phyloP scores from a whole-genome alignment of 495 filamentous ascomycete genomes.

The Talaromyces nanjingensis region DNA sequence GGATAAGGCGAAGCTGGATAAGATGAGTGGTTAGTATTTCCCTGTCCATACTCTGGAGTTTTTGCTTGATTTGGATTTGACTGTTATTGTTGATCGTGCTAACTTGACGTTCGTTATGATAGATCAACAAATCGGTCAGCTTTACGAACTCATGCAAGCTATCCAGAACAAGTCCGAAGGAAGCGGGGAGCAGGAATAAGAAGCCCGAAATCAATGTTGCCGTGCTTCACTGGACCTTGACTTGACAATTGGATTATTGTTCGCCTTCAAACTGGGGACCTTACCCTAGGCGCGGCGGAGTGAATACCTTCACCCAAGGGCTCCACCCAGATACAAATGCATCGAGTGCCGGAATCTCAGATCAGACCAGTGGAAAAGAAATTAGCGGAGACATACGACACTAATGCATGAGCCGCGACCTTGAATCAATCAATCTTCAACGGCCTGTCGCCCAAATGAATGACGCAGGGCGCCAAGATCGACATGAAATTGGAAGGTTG shows the following conservation, averaged over 20 bases:
- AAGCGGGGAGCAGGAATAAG: constrained; percentile 12
- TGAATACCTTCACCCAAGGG: too few species aligned
- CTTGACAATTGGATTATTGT: neutral
- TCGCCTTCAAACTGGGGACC: neutral
- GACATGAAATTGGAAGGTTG: too few species aligned
- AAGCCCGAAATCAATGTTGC: neutral
- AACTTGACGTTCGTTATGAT: neutral
- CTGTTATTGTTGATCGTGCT: neutral
- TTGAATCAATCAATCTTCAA: too few species aligned
- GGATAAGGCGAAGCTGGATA: constrained; percentile 72
- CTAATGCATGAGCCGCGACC: too few species aligned
- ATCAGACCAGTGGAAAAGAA: too few species aligned
- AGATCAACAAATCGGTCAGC: constrained; percentile 90
- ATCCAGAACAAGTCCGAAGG: constrained; percentile 29
- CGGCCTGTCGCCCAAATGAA: too few species aligned
- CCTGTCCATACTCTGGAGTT: neutral
- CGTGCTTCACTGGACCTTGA: neutral
- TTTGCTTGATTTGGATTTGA: constrained; percentile 10
- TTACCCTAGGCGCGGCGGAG: too few species aligned
- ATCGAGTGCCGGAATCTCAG: too few species aligned
- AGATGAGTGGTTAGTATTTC: constrained; percentile 78
- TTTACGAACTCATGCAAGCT: constrained; percentile 89
- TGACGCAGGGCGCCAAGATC: too few species aligned
- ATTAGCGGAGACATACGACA: too few species aligned
- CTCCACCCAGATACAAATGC: too few species aligned